A percentile compares a stretch with the other conserved stretches of the same genome.
Conservation (phyloP, 2,329 filamentous ascomycete species). For the Microsporum ferrugineum region DNA sequence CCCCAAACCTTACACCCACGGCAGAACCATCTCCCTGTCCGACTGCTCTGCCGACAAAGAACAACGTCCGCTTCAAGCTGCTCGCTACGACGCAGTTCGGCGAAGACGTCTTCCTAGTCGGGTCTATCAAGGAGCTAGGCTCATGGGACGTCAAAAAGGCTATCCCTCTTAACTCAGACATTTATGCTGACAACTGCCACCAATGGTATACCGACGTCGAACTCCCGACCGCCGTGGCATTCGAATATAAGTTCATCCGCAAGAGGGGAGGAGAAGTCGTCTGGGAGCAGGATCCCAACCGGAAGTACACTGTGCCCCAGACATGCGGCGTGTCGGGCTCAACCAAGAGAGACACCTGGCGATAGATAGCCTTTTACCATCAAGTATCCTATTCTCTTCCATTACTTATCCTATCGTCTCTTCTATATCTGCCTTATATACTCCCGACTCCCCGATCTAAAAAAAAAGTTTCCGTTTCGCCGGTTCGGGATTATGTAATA, state of each 20-base stretch:
- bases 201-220: conserved; percentile 50
- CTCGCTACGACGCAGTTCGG: conserved; percentile 48
- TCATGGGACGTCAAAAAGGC: conserved; percentile 49
- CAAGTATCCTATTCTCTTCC: not conserved
- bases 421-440: too few species aligned
- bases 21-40: conserved; percentile 16
- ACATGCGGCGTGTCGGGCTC: conserved; percentile 25
- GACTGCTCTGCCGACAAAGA: conserved; percentile 25
- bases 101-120: conserved; percentile 55
- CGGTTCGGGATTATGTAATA: conserved; percentile 1
- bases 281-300: conserved; percentile 53
- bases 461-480: not conserved
- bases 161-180: conserved; percentile 45
- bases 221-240: conserved; percentile 43
- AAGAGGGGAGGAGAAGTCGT: conserved; percentile 43
- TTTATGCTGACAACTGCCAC: conserved; percentile 49
- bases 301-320: conserved; percentile 30
- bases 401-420: not conserved
- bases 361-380: conserved; percentile 13
- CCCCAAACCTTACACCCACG: conserved; percentile 19
- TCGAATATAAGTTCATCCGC: conserved; percentile 61
- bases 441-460: not conserved
- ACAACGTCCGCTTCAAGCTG: conserved; percentile 54
- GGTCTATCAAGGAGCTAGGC: conserved; percentile 49
- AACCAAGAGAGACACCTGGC: conserved; percentile 31